Conservation (phyloP, 2,329 filamentous ascomycete genomes). For the Sordariomycetes sp. region DNA sequence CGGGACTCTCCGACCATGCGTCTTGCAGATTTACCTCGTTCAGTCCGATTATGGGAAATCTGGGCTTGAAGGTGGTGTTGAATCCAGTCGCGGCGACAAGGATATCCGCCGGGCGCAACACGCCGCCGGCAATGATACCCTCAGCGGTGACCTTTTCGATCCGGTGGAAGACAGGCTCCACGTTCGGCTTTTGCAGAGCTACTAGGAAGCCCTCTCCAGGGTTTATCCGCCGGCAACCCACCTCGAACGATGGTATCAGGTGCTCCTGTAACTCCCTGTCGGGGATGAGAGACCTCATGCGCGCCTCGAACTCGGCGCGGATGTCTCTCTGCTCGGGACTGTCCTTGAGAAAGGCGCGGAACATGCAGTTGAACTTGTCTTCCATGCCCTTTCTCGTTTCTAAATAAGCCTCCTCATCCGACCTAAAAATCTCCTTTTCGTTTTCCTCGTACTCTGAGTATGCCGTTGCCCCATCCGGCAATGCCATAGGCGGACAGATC, state of each 20-base stretch:
- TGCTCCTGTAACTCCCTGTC: background rate
- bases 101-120: constrained; percentile 14
- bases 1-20: background rate
- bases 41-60: constrained; percentile 13
- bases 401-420: background rate
- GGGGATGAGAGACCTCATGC: constrained; percentile 27
- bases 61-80: constrained; percentile 9
- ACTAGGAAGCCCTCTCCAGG: constrained; percentile 30
- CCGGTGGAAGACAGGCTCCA: constrained; percentile 20
- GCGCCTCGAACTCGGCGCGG: constrained; percentile 18
- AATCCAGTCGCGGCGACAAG: constrained; percentile 20
- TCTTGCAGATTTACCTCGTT: background rate
- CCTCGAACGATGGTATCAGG: background rate
- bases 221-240: constrained; percentile 11
- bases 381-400: background rate
- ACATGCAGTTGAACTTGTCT: background rate
- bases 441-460: background rate
- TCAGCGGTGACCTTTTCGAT: constrained; percentile 15
- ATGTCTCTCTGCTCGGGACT: background rate
- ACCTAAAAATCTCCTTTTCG: background rate
- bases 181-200: constrained; percentile 26
- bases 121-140: constrained; percentile 13
- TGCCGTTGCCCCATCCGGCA: background rate
- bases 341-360: background rate
- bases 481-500: background rate